Evolutionary conservation across 164 flowering plant species (phyloP).

Genomic region (Tinospora cordifolia): DNA sequence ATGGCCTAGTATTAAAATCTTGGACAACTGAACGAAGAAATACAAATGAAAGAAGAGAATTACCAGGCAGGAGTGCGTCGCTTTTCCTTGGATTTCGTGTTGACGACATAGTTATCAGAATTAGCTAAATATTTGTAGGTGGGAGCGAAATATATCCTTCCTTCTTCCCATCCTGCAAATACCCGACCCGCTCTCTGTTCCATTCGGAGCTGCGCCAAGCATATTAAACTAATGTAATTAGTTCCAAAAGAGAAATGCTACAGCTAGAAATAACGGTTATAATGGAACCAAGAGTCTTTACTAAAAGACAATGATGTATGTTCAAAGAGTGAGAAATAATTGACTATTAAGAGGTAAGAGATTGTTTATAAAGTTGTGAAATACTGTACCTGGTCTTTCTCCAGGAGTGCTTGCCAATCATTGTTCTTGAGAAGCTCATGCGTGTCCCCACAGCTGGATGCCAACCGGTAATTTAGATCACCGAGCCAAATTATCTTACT

Average conservation of each 20-base stretch:
- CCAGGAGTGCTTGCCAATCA: conserved; percentile 71
- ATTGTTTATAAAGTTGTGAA: background rate
- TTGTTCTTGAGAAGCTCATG: conserved; percentile 42
- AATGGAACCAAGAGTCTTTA: background rate
- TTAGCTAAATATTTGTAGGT: conserved; percentile 72
- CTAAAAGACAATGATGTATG: background rate
- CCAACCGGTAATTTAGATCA: conserved; percentile 77
- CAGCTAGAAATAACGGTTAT: background rate
- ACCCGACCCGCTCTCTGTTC: conserved; percentile 75
- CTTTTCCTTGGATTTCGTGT: conserved; percentile 47
- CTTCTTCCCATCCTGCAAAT: conserved; percentile 87
- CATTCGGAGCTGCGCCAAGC: conserved; percentile 45
- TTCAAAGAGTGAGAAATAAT: background rate
- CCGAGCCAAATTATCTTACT: conserved; percentile 87
- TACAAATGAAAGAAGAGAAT: background rate
- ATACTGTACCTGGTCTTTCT: conserved; percentile 68
- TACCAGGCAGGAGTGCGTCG: conserved; percentile 81
- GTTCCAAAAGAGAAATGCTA: background rate
- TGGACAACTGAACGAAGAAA: background rate
- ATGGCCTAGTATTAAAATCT: background rate
- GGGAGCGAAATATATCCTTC: conserved; percentile 70
- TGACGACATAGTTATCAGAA: conserved; percentile 58
- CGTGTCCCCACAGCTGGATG: conserved; percentile 32
- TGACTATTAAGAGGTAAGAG: too few species aligned
- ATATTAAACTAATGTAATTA: background rate